Conservation (phyloP, 129 eudicot genomes). For the carrot (Daucus carota) region DH1_v3.0 NC_030385.2:13212501-13213000, state of each 20-base stretch:
- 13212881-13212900: slow-evolving; percentile 67
- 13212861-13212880: slow-evolving; percentile 88
- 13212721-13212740: slow-evolving; percentile 6
- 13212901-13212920: slow-evolving; percentile 7
- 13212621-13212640: too few species aligned
- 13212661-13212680: slow-evolving; percentile 72
- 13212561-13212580: neutral
- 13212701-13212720: slow-evolving; percentile 13
- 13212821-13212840: slow-evolving; percentile 72
- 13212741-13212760: slow-evolving; percentile 1
- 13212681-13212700: slow-evolving; percentile 54
- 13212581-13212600: neutral
- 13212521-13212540: neutral
- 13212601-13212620: neutral
- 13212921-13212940: slow-evolving; percentile 6
- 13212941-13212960: neutral
- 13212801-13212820: slow-evolving; percentile 67
- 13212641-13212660: too few species aligned
- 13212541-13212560: neutral
- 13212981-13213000: slow-evolving; percentile 40
- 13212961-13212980: neutral
- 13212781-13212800: slow-evolving; percentile 3
- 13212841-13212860: slow-evolving; percentile 67
- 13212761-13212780: slow-evolving; percentile 8
- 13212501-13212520: neutral